Conservation (phyloP, 225 moss, liverwort and hornwort species). For the Physcomitrium patens region DNA sequence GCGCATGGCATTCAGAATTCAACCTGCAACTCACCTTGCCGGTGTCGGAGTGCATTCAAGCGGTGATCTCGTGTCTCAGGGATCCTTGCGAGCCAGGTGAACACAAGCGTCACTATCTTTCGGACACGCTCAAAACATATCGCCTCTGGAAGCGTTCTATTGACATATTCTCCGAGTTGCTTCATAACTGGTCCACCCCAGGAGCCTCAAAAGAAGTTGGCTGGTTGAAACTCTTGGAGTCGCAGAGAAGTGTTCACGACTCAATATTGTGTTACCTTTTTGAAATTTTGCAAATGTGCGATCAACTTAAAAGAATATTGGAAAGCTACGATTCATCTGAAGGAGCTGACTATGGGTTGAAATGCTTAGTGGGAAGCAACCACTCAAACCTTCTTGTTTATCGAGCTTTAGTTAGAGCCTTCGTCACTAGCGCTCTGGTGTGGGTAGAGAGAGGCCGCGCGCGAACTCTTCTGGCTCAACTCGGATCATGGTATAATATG, state of each 20-base stretch:
- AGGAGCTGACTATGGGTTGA: too few relatives aligned
- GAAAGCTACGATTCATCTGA: background rate
- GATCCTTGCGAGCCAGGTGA: constrained; percentile 31
- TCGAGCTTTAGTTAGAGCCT: background rate
- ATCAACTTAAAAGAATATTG: background rate
- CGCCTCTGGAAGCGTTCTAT: constrained; percentile 27
- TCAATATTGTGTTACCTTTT: background rate
- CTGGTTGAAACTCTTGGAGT: constrained; percentile 41
- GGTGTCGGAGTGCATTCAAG: background rate
- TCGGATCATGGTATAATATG: too few relatives aligned
- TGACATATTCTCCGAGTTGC: constrained; percentile 32
- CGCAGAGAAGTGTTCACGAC: constrained; percentile 10
- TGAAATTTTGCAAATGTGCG: too few relatives aligned
- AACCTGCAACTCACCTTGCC: constrained; percentile 15
- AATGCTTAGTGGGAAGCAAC: too few relatives aligned
- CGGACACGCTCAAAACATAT: constrained; percentile 14
- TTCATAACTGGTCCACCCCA: constrained; percentile 29
- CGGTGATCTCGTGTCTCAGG: constrained; percentile 3
- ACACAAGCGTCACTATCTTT: constrained; percentile 29
- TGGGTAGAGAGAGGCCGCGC: constrained; percentile 13
- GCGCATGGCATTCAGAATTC: constrained; percentile 25
- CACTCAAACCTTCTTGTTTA: too few relatives aligned
- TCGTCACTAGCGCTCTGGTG: constrained; percentile 1
- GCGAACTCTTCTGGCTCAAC: too few relatives aligned
- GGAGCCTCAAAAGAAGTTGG: background rate